A percentile compares a stretch with the other conserved stretches of the same genome.
Conservation (phyloP, 2,329 filamentous ascomycete species). For the Lanzia echinophila region DNA sequence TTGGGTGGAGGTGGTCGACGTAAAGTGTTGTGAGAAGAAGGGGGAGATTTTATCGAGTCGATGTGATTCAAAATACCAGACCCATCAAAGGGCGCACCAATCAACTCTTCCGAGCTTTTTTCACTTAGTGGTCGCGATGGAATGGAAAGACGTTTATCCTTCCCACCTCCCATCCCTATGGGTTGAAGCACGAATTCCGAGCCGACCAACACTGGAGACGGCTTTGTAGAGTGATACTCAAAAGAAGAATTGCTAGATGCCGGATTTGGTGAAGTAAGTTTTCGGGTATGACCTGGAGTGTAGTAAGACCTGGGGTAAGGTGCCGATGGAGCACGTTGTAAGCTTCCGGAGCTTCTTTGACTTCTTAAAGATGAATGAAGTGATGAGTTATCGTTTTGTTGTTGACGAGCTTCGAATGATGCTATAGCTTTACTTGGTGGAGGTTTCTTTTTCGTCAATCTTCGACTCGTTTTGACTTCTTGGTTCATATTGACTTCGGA, state of each 20-base stretch:
- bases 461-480: constrained; percentile 38
- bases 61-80: constrained; percentile 54
- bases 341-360: constrained; percentile 57
- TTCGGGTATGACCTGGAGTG: constrained; percentile 33
- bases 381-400: constrained; percentile 40
- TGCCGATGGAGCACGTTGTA: constrained; percentile 55
- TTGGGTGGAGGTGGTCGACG: constrained; percentile 38
- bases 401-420: constrained; percentile 42
- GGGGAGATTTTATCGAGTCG: constrained; percentile 37
- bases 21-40: constrained; percentile 31
- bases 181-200: constrained; percentile 21
- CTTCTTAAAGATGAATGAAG: constrained; percentile 43
- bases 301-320: constrained; percentile 35
- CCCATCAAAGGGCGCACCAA: constrained; percentile 61
- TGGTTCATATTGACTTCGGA: constrained; percentile 22
- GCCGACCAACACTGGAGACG: constrained; percentile 26
- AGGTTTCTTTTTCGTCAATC: constrained; percentile 54
- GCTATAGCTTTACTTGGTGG: constrained; percentile 32
- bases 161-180: constrained; percentile 15
- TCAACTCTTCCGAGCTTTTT: constrained; percentile 50
- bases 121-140: constrained; percentile 37
- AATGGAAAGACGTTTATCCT: constrained; percentile 31
- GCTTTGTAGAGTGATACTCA: constrained; percentile 26
- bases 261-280: constrained; percentile 40
- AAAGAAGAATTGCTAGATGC: constrained; percentile 33